phyloP scores from a whole-genome alignment of 495 filamentous ascomycete genomes.

The Penicillium ochrochloron region DNA sequence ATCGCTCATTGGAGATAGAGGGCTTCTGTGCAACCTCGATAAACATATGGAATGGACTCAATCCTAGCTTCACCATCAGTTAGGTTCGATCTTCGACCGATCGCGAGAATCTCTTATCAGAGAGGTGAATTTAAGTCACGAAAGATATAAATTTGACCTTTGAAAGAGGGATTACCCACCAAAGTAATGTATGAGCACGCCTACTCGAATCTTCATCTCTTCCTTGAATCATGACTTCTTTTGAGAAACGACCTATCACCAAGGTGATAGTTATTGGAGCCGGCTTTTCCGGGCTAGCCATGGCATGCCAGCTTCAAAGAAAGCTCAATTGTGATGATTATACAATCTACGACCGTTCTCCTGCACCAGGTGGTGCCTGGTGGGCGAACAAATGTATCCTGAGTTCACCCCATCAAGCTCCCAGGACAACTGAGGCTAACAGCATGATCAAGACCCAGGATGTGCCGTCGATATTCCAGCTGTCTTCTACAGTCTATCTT shows the following conservation, averaged over 20 bases:
- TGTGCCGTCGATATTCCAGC: slow-evolving; percentile 37
- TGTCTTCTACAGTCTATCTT: slow-evolving; percentile 34
- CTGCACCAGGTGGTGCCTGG: slow-evolving; percentile 33
- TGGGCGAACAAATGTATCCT: slow-evolving; percentile 30
- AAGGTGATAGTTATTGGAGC: slow-evolving; percentile 32
- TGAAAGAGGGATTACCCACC: neutral
- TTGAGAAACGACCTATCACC: neutral
- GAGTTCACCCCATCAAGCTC: neutral
- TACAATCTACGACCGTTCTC: slow-evolving; percentile 31
- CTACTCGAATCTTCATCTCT: neutral
- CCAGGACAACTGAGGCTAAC: neutral
- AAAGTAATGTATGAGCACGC: no score
- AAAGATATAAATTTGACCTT: slow-evolving; percentile 1
- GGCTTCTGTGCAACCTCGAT: neutral
- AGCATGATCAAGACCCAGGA: slow-evolving; percentile 27
- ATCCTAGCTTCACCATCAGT: neutral
- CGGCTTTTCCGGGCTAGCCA: slow-evolving; percentile 33
- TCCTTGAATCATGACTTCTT: neutral
- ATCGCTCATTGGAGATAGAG: neutral
- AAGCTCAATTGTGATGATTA: slow-evolving; percentile 29
- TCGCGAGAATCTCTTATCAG: no score
- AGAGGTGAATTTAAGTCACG: neutral
- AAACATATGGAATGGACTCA: neutral
- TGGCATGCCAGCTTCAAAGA: slow-evolving; percentile 31
- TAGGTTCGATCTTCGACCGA: no score